phyloP scores from a whole-genome alignment of 306 rosid genomes.

The Mimosa pudica region DNA sequence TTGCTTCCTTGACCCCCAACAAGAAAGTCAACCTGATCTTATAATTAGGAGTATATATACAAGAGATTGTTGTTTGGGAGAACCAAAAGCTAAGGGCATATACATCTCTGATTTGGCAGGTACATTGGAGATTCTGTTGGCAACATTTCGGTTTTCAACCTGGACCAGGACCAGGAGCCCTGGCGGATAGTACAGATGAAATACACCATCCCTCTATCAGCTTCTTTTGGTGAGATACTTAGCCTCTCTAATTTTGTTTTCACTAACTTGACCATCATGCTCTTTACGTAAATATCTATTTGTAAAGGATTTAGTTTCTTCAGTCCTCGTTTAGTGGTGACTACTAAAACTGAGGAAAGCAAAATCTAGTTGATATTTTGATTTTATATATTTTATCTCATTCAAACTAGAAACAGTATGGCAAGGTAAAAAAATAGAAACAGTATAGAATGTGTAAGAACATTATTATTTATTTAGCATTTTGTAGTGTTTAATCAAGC shows the following conservation, averaged over 20 bases:
- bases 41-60: neutral
- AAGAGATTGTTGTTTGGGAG: conserved; percentile 8
- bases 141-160: conserved; percentile 69
- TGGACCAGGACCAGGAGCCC: conserved; percentile 57
- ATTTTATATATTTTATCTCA: conserved; percentile 7
- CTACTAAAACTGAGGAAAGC: neutral
- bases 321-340: conserved; percentile 6
- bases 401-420: neutral
- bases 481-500: neutral
- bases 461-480: no score
- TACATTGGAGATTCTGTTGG: conserved; percentile 75
- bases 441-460: no score
- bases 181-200: conserved; percentile 56
- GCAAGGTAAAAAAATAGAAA: no score
- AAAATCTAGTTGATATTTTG: conserved; percentile 16
- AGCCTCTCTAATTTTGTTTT: conserved; percentile 6
- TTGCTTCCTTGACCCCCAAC: no score
- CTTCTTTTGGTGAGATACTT: conserved; percentile 66
- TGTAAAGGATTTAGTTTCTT: conserved; percentile 2
- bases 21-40: no score
- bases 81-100: conserved; percentile 11
- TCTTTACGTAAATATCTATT: neutral
- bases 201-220: conserved; percentile 68
- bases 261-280: conserved; percentile 14
- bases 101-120: conserved; percentile 51